These are phyloP conservation scores for Casuarina cunninghamiana DNA, from an alignment of 306 rosid species.

Conservation along the genomic window DNA sequence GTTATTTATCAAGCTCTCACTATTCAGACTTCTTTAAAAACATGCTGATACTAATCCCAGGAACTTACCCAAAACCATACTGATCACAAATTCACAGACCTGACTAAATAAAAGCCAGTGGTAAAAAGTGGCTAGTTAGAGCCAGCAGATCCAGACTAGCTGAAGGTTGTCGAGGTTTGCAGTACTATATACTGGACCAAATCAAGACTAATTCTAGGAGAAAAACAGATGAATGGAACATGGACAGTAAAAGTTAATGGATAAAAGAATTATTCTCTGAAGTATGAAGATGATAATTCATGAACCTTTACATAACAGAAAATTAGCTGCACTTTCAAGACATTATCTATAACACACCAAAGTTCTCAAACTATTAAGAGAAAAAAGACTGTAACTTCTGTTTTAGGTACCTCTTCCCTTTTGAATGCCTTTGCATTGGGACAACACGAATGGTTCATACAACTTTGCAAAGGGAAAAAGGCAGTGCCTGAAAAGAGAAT, in stretches of 20 bases:
- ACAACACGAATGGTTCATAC: constrained; percentile 92
- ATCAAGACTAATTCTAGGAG: neutral
- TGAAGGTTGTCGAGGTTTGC: neutral
- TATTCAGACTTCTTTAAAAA: neutral
- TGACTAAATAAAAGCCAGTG: neutral
- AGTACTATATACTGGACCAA: neutral
- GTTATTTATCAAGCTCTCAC: neutral
- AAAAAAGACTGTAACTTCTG: constrained; percentile 8
- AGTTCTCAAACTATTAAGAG: neutral
- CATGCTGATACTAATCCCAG: neutral
- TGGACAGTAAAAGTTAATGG: neutral
- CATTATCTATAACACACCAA: neutral
- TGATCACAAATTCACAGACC: neutral
- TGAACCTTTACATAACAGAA: neutral
- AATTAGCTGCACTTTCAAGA: no score
- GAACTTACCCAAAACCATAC: neutral
- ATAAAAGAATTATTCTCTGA: neutral
- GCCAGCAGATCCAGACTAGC: neutral
- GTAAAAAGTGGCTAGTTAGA: neutral
- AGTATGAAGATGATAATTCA: neutral
- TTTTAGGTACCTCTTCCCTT: constrained; percentile 74
- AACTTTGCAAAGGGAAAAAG: constrained; percentile 87
- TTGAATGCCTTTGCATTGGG: constrained; percentile 96
- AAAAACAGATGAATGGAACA: neutral
- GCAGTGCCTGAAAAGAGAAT: constrained; percentile 67